Evolutionary conservation across 2,329 filamentous ascomycete species (phyloP), one percentile per base, ranked within the genome.

Genomic region (Fonsecaea monophora): DNA sequence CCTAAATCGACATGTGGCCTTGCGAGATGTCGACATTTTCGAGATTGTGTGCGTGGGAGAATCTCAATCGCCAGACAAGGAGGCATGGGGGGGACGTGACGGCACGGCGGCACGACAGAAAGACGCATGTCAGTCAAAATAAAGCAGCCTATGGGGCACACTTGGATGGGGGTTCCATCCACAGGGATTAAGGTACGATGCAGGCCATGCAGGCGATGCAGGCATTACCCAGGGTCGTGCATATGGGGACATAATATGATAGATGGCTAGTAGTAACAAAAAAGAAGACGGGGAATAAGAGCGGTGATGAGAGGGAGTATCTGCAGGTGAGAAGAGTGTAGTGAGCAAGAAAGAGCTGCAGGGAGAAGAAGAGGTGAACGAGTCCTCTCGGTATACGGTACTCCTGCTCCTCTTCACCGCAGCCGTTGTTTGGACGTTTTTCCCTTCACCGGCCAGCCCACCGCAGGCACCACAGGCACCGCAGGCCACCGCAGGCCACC

Each of bases 71-170:
- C 10, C 45, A 50, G 45, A 50, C 45, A 15, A 32, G 37, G 37
- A 12, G 10, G 37, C 37, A 40, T 12, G 15, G 15, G 37, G 37
- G 37, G 45, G 45, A 8, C 45, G 25, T 30, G 45, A 30, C 45
- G 45, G 45, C 45, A 50, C 42, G 45, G 45, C 59, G 37, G 48
- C 59, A 61, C 59, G 42, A 38, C 59, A 61, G 48, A 50, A 50
- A 45, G 45, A 50, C 25, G 45, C 45, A 50, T 50, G 45, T 50
- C 59, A 53, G 59, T 53, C 45, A 61, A 38, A 45, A 53, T 50
- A 45, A 53, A 53, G 59, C 59, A 53, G 59, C 59, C 59, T 61
- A 61, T 61, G 59, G 48, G 34, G 34, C 53, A 15, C 53, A n/a
- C 2, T 25, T 34, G 30, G 53, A 35, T 35, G 30, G 30, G 34